Percentiles rank a stretch among this genome's conserved stretches.
These are phyloP conservation scores for Lodderomyces margitis DNA, from an alignment of 1,139 yeast genomes.

Conservation along the genomic window DNA sequence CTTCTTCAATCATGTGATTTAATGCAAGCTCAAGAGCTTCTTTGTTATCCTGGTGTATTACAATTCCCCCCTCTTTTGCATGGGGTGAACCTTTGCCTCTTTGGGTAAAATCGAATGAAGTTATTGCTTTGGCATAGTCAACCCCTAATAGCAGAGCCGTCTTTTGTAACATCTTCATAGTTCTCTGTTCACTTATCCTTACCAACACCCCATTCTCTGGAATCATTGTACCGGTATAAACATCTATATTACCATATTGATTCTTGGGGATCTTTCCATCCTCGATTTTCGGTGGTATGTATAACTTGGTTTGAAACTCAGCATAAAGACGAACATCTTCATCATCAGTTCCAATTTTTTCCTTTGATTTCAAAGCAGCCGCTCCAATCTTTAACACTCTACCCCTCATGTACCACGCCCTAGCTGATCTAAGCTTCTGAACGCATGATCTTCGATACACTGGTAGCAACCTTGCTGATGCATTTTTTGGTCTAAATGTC, in stretches of 20 bases:
- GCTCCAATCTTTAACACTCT: conserved; percentile 69
- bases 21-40: conserved; percentile 66
- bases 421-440: conserved; percentile 62
- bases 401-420: conserved; percentile 86
- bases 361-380: conserved; percentile 54
- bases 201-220: conserved; percentile 79
- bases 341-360: conserved; percentile 23
- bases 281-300: conserved; percentile 60
- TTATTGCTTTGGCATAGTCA: conserved; percentile 85
- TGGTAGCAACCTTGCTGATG: conserved; percentile 39
- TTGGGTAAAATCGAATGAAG: conserved; percentile 71
- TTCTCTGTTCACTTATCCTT: conserved; percentile 19
- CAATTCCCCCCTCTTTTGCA: conserved; percentile 74
- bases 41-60: conserved; percentile 59
- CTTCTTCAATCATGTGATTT: conserved; percentile 54
- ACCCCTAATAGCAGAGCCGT: conserved; percentile 73
- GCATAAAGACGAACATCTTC: conserved; percentile 64
- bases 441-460: conserved; percentile 73
- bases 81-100: conserved; percentile 37
- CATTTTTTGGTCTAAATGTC: conserved; percentile 46
- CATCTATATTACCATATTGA: conserved; percentile 78
- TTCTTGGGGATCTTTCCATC: conserved; percentile 73
- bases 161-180: conserved; percentile 51
- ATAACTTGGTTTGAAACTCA: conserved; percentile 71
- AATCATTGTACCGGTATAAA: conserved; percentile 74